These are phyloP conservation scores for Aspergillus steynii DNA, from an alignment of 495 filamentous ascomycete genomes.

Conservation along the genomic window DNA sequence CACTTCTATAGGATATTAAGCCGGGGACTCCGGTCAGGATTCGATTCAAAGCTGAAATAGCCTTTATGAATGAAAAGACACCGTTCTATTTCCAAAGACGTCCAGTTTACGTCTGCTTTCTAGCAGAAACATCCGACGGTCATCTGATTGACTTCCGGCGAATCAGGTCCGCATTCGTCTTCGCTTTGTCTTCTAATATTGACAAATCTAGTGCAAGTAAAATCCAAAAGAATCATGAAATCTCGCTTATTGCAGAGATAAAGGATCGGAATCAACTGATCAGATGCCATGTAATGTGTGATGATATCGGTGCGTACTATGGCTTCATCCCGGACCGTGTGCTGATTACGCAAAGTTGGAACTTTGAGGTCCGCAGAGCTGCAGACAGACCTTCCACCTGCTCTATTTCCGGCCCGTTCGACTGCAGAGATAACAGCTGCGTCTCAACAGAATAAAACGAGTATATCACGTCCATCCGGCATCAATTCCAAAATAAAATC, in stretches of 20 bases:
- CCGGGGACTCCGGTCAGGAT: conserved; percentile 50
- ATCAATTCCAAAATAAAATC: conserved; percentile 12
- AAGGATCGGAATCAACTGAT: conserved; percentile 57
- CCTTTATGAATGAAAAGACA: conserved; percentile 68
- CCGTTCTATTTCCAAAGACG: conserved; percentile 61
- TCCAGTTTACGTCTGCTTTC: conserved; percentile 67
- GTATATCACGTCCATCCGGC: conserved; percentile 9
- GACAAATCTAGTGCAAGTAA: conserved; percentile 57
- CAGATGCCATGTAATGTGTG: conserved; percentile 77
- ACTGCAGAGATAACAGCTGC: not conserved
- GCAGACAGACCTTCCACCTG: conserved; percentile 59
- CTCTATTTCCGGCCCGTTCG: conserved; percentile 48
- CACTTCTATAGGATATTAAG: conserved; percentile 35
- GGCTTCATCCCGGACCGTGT: not conserved
- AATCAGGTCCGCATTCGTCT: conserved; percentile 45
- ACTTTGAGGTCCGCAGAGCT: conserved; percentile 65
- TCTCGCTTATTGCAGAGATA: conserved; percentile 62
- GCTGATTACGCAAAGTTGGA: conserved; percentile 57
- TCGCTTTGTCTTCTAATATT: conserved; percentile 6
- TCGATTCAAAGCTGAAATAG: conserved; percentile 66
- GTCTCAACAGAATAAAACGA: conserved; percentile 5
- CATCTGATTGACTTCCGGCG: conserved; percentile 75
- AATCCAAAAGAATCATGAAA: conserved; percentile 60
- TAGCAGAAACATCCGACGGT: conserved; percentile 77
- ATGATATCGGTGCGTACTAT: conserved; percentile 68